A percentile compares a stretch with the other conserved stretches of the same genome.
These are phyloP conservation scores for Alternaria arbusti DNA, from an alignment of 2,329 filamentous ascomycete genomes.

Conservation along the genomic window DNA sequence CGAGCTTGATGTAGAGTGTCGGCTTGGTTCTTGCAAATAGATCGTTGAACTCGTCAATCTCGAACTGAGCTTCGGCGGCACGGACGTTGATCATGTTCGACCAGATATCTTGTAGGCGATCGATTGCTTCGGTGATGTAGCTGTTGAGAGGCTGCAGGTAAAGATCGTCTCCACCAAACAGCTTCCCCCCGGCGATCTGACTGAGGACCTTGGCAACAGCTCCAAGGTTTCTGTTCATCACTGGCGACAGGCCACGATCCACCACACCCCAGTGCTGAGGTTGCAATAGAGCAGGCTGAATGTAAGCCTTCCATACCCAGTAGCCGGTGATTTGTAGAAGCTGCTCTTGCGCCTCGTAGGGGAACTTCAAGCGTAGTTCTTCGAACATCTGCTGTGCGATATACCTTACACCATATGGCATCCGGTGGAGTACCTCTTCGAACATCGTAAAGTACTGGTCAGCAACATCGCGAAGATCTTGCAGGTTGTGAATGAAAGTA, in stretches of 20 bases:
- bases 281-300: constrained; percentile 85
- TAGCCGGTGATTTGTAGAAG: constrained; percentile 84
- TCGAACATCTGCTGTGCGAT: constrained; percentile 87
- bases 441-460: constrained; percentile 85
- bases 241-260: constrained; percentile 84
- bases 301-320: constrained; percentile 94
- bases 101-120: constrained; percentile 78
- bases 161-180: constrained; percentile 93
- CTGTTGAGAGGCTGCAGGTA: constrained; percentile 95
- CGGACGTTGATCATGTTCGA: constrained; percentile 80
- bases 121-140: constrained; percentile 84
- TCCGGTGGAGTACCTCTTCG: constrained; percentile 82
- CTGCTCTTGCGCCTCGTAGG: constrained; percentile 76
- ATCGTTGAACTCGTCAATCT: constrained; percentile 99
- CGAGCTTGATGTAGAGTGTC: constrained; percentile 98
- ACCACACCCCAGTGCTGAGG: constrained; percentile 94
- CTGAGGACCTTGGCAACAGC: constrained; percentile 92
- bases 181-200: constrained; percentile 84
- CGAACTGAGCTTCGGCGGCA: constrained; percentile 88
- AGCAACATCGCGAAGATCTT: constrained; percentile 91
- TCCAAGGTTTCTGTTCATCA: constrained; percentile 89
- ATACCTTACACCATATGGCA: constrained; percentile 93
- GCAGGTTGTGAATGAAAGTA: constrained; percentile 91
- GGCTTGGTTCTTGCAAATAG: constrained; percentile 95
- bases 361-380: constrained; percentile 76